These are phyloP conservation scores for Jackrogersella multiformis DNA, from an alignment of 495 filamentous ascomycete genomes.

Conservation along the genomic window DNA sequence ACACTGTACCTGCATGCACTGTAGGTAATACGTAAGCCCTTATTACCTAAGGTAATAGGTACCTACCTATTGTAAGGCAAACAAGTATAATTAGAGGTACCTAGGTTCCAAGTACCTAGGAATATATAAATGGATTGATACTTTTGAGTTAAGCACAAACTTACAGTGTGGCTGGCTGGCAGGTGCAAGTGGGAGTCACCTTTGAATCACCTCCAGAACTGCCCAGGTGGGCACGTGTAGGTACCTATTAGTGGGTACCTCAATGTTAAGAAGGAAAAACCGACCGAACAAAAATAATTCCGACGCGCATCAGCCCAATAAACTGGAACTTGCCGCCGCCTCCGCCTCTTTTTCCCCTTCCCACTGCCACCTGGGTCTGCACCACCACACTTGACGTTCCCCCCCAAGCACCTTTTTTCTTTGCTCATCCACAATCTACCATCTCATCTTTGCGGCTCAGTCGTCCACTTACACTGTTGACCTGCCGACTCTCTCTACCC, in stretches of 20 bases:
- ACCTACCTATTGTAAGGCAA: too few species aligned
- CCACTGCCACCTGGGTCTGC: constrained; percentile 47
- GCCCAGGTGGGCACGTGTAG: too few species aligned
- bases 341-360: constrained; percentile 44
- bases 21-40: background rate
- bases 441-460: constrained; percentile 50
- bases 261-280: background rate
- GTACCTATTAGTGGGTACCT: too few species aligned
- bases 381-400: constrained; percentile 47
- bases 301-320: constrained; percentile 42
- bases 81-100: too few species aligned
- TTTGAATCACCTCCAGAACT: too few species aligned
- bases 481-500: constrained; percentile 20
- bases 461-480: constrained; percentile 46
- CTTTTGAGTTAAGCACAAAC: too few species aligned
- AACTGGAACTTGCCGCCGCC: constrained; percentile 41
- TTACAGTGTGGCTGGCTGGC: too few species aligned
- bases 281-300: constrained; percentile 40
- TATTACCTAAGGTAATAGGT: too few species aligned
- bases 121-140: too few species aligned
- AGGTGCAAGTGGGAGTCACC: too few species aligned
- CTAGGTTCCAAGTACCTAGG: too few species aligned
- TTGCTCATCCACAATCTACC: constrained; percentile 47
- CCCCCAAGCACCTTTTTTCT: constrained; percentile 46
- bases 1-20: constrained; percentile 4